Conservation (phyloP, 2,329 filamentous ascomycete genomes). For the Colletotrichum chrysophilum region DNA sequence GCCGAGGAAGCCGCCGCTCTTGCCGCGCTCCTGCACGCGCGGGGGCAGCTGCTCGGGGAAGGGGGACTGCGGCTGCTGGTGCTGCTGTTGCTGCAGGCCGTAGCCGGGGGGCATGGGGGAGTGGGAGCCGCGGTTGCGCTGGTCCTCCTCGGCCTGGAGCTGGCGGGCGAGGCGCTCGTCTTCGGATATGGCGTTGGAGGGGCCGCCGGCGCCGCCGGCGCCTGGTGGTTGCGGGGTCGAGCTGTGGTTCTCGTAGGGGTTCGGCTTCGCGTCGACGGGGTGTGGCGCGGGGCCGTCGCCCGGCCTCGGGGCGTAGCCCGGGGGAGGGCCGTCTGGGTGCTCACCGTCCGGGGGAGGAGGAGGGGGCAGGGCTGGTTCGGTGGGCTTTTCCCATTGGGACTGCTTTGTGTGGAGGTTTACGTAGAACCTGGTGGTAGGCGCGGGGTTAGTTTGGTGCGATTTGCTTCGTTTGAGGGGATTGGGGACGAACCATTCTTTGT, state of each 20-base stretch:
- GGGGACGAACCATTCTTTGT: constrained; percentile 75
- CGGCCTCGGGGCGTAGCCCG: constrained; percentile 64
- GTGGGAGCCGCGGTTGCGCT: constrained; percentile 40
- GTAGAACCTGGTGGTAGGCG: constrained; percentile 71
- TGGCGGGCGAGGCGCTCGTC: constrained; percentile 78
- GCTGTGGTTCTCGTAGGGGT: constrained; percentile 43
- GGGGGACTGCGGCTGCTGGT: constrained; percentile 30
- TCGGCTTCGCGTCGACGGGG: constrained; percentile 66
- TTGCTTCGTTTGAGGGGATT: not conserved
- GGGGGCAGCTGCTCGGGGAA: constrained; percentile 49
- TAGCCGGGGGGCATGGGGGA: constrained; percentile 31
- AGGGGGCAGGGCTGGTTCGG: constrained; percentile 63
- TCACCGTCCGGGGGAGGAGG: constrained; percentile 40
- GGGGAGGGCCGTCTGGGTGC: constrained; percentile 66
- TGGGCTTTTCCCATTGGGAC: constrained; percentile 90
- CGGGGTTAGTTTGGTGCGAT: not conserved
- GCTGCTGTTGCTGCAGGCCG: constrained; percentile 22
- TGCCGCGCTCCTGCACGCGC: constrained; percentile 36
- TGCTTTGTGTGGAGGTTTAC: constrained; percentile 87
- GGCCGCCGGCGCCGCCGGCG: constrained; percentile 37
- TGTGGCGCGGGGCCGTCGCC: constrained; percentile 36
- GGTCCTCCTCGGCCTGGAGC: constrained; percentile 85
- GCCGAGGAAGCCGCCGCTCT: constrained; percentile 51
- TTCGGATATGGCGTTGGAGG: constrained; percentile 51
- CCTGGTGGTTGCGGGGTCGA: constrained; percentile 27